These are phyloP conservation scores for Acer yangbiense DNA, from an alignment of 345 rosid genomes.

Conservation along the genomic window DNA sequence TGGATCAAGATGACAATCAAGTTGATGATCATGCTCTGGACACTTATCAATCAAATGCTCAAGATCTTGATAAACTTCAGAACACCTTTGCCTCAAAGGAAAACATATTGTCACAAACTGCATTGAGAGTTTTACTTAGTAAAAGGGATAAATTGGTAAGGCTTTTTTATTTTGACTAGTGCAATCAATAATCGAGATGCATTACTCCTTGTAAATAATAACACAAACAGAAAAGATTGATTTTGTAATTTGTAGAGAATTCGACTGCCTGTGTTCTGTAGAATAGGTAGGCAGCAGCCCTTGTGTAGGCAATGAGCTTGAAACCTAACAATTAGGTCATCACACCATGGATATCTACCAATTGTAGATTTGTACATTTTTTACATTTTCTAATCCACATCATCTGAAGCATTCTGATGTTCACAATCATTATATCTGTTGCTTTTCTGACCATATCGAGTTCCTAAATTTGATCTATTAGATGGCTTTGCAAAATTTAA, in stretches of 20 bases:
- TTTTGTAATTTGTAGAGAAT: neutral
- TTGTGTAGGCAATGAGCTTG: neutral
- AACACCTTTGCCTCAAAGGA: constrained; percentile 44
- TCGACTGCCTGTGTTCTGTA: neutral
- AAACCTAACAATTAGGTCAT: neutral
- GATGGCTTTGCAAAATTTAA: neutral
- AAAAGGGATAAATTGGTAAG: constrained; percentile 73
- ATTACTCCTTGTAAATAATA: neutral
- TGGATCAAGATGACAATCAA: constrained; percentile 21
- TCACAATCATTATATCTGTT: neutral
- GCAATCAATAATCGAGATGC: constrained; percentile 1
- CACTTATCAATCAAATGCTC: constrained; percentile 28
- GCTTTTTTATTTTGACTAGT: constrained; percentile 16
- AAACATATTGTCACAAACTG: constrained; percentile 46
- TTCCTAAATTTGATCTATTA: neutral
- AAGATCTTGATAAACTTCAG: constrained; percentile 40
- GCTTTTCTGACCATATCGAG: neutral
- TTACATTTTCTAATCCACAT: neutral
- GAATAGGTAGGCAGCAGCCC: constrained; percentile 3
- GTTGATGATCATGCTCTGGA: constrained; percentile 21
- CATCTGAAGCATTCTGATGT: neutral
- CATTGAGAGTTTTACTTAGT: constrained; percentile 45
- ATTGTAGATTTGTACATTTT: neutral
- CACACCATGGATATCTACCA: neutral
- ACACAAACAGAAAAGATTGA: neutral